Evolutionary conservation across 2,329 filamentous ascomycete species (phyloP), one percentile per base, ranked within the genome.

Genomic region (Neofusicoccum umdonicola): DNA sequence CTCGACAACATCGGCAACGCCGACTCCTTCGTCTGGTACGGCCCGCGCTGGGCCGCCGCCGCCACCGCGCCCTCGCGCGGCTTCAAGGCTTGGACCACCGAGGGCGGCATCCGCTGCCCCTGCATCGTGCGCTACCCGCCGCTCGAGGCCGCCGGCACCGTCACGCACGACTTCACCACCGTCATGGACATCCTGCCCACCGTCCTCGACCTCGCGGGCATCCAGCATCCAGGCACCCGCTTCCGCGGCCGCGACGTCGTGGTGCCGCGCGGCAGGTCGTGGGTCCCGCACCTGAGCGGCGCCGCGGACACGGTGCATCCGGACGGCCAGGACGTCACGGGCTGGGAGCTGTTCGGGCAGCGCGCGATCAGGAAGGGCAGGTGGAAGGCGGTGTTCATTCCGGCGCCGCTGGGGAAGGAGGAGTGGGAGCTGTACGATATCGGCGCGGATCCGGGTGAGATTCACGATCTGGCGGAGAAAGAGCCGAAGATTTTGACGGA

Each of bases 401-500:
- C 64, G 19, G 51, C 56, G 12, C 67, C 67, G 9, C 52, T 31
- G 37, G 66, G 67, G 2, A 66, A 61, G 34, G 64, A 66, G 9
- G 44, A 27, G 17, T 67, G 66, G 67, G 67, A 68, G 54, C 48
- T 67, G n/a, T 68, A 64, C 48, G 45, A 68, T 35, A 7, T 68
- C 4, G 57, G 50, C 12, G 37, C 37, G 3, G 66, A 68, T 47
- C 66, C 64, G 12, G 67, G 62, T 3, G 67, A 67, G 54, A 47
- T 66, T 1, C 39, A 61, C 31, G 63, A 67, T 47, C 13, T 65
- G 31, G 62, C 66, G 6, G 60, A 64, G 39, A 47, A 51, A 34
- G 63, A 66, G 61, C 58, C 62, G 19, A 48, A 66, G 39, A 42
- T 65, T 12, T 15, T 67, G 42, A 42, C 8, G 51, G 31, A 44